A percentile compares a stretch with the other conserved stretches of the same genome.
phyloP scores from a whole-genome alignment of 139 green algal genomes.

The Marvania coccoides region DNA sequence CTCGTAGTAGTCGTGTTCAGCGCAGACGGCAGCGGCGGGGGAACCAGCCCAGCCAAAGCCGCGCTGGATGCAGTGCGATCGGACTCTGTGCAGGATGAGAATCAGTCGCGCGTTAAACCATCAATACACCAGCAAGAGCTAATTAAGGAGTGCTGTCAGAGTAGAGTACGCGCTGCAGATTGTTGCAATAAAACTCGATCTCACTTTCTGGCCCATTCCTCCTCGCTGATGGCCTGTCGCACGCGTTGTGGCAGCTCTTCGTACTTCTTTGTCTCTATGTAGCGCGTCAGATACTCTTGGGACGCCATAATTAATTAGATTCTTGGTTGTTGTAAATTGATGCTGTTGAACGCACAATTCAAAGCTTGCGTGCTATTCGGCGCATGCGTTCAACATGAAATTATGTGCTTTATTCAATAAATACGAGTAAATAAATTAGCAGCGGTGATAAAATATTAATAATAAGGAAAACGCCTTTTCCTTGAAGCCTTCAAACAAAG shows the following conservation, averaged over 20 bases:
- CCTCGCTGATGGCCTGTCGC: slow-evolving; percentile 24
- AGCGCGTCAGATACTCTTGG: slow-evolving; percentile 51
- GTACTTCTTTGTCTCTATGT: slow-evolving; percentile 52
- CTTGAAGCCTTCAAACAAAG: no score
- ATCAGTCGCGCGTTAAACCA: background rate
- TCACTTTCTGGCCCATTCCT: slow-evolving; percentile 32
- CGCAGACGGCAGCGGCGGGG: slow-evolving; percentile 48
- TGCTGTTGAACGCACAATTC: no score
- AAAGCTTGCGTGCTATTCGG: no score
- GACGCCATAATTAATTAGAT: slow-evolving; percentile 56
- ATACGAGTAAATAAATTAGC: no score
- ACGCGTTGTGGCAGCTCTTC: slow-evolving; percentile 62
- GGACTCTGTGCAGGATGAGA: slow-evolving; percentile 52
- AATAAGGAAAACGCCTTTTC: no score
- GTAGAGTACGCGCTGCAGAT: background rate
- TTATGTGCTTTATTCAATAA: no score
- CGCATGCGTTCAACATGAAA: no score
- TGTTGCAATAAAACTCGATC: background rate
- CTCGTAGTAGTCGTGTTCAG: slow-evolving; percentile 89
- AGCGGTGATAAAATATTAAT: no score
- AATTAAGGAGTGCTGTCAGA: background rate
- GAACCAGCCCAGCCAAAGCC: slow-evolving; percentile 59
- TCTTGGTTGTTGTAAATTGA: no score
- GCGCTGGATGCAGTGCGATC: slow-evolving; percentile 69
- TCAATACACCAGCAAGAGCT: background rate